These are phyloP conservation scores for Plasmodium malariae DNA, from an alignment of 169 alveolate species.

Conservation along the genomic window DNA sequence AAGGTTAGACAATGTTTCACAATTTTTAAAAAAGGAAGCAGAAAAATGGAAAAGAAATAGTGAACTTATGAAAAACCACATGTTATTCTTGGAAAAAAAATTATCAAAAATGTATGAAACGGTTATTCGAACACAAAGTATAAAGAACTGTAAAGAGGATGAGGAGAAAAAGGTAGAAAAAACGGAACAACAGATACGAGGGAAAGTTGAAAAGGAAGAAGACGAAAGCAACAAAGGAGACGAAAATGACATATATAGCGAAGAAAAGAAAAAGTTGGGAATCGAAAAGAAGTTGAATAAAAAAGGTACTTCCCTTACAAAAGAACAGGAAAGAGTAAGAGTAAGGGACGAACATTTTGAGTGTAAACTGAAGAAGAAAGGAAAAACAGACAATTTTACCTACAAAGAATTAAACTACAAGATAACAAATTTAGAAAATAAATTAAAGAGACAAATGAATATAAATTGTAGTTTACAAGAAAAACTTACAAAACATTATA, in stretches of 20 bases:
- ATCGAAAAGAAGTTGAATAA: constrained; percentile 23
- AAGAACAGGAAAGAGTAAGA: not conserved
- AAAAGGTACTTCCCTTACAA: not conserved
- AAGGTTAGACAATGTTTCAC: constrained; percentile 54
- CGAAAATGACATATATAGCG: not conserved
- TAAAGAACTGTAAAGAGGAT: constrained; percentile 15
- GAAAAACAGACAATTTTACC: constrained; percentile 19
- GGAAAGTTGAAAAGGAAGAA: not conserved
- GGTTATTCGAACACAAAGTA: constrained; percentile 23
- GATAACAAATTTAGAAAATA: constrained; percentile 62
- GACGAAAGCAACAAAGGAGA: not conserved
- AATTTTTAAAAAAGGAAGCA: constrained; percentile 72
- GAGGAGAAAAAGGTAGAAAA: not conserved
- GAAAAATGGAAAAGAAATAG: constrained; percentile 77
- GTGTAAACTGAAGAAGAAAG: not conserved
- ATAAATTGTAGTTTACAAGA: constrained; percentile 66
- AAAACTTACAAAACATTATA: constrained; percentile 53
- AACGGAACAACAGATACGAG: not conserved
- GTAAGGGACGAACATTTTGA: not conserved
- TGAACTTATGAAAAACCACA: constrained; percentile 66
- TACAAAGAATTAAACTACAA: constrained; percentile 25
- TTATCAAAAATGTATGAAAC: constrained; percentile 43
- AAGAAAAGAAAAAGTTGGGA: constrained; percentile 1
- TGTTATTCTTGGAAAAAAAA: constrained; percentile 60
- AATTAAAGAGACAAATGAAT: constrained; percentile 68